Base-by-base conservation (phyloP, 768 basidiomycete genomes). In the Boletus sensibilis region DNA sequence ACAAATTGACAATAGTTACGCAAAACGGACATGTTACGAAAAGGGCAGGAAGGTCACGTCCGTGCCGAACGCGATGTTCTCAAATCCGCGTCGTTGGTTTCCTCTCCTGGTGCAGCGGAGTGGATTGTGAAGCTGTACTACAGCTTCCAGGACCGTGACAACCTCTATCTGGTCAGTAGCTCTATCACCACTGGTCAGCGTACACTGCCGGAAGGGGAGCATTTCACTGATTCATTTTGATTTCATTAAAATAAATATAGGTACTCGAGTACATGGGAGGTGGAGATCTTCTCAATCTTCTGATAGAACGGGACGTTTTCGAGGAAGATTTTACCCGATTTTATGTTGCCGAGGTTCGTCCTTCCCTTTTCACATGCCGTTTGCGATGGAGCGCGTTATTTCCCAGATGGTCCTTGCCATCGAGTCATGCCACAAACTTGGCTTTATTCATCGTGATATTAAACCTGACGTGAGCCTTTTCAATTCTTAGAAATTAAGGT, bases 361-460 rank as follows among this genome's bases (percentile, higher is more conserved):
- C 53, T 58, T 63, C 41, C 57, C 38, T 49, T 58, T 67, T 57
- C 58, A 60, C 57, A 55, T 61, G 46, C 52, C 50, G 60, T 60
- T 56, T 53, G 45, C 54, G 54, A 58, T 53, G 59, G 52, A 73
- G 52, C 64, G 69, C 64, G 42, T 61, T 73, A 67, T 64, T 52
- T 52, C 68, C 68, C 68, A 93, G 92, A 97, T 97, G 94, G 80
- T 98, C 56, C 82, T 98, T 20, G 92, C 93, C 31, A 87, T 98
- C 59, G 90, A 95, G 71, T 88, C 88, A 58, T 95, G 93, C 71
- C 94, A 97, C 75, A 88, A 87, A 70, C 86, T 91, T 64, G 95
- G 95, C 11, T 98, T 95, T 76, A 97, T 98, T 67, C 96, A 98
- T 77, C 85, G 96, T 58, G 96, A 99, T 77, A 95, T 98, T 75